Base-by-base conservation (phyloP, 2,329 filamentous ascomycete species). In the Fusarium torulosum region DNA sequence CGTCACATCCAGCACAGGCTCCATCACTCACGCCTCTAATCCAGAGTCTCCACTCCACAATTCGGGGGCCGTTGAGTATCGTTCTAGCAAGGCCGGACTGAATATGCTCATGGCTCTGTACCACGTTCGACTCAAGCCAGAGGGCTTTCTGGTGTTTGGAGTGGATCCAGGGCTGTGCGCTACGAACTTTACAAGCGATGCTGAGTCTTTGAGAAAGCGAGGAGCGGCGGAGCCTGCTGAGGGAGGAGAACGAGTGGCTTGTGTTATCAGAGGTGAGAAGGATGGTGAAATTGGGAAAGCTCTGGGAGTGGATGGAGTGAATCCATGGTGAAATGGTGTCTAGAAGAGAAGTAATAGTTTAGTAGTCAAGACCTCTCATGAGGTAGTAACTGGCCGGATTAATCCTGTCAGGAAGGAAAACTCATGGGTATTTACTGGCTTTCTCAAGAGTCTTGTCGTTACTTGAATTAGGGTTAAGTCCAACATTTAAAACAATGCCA, bases 101-200 rank as follows among this genome's bases (percentile, higher is more conserved):
- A 64, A 64, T 9, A 64, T 64, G 61, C 43, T 64, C 0, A 64
- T 64, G 59, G 0, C 37, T 0, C 52, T 59, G 25, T 64, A 64
- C 4, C 20, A 41, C 2, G 40, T 27, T 9, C 53, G 61, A 4
- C 59, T 64, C 0, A 37, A 27, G 1, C 3, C 42, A 7, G 61
- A 64, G 4, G 53, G 59, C 1, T 40, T 64, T 3, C 6, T 64
- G 7, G 53, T 64, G 0, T 64, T 64, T 31, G 27, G 59, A 0
- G 52, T 9, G 1, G 61, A 64, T 43, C 61, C 61, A 5, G 60
- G 60, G 2, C n/a, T 64, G 9, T 63, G 59, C 13, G 59, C 53
- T n/a, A 64, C 59, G 0, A 59, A 59, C 5, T 49, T 64, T 0
- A 63, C 53, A 0, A 14, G 19, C 7, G 53, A 64, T 7, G 7